phyloP scores from a whole-genome alignment of 2,329 filamentous ascomycete species.

The Tolypocladium ophioglossoides region DNA sequence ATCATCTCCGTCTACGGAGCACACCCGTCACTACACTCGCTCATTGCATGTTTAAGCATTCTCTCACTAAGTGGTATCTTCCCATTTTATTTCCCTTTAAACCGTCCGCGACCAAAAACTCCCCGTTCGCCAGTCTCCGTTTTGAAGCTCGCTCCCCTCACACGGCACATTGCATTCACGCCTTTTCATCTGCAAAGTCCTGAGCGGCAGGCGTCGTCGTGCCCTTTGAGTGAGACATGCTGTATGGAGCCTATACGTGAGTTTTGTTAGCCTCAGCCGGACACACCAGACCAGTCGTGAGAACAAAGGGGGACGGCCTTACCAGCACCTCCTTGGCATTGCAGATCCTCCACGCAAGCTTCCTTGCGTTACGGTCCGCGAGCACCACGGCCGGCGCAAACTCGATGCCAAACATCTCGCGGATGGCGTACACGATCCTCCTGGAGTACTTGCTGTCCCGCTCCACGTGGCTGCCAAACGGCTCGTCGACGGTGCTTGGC shows the following conservation, averaged over 20 bases:
- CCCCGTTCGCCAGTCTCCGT: neutral
- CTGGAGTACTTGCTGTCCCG: conserved; percentile 81
- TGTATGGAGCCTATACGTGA: conserved; percentile 51
- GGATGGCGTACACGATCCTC: conserved; percentile 85
- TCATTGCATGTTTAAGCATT: neutral
- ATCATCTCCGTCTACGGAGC: neutral
- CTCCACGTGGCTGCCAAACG: conserved; percentile 77
- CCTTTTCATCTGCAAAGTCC: conserved; percentile 22
- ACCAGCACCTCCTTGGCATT: conserved; percentile 94
- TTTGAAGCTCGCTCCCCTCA: neutral
- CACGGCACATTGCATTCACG: neutral
- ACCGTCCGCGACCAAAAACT: too few species aligned
- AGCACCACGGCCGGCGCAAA: conserved; percentile 87
- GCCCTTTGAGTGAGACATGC: conserved; percentile 56
- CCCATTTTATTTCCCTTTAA: neutral
- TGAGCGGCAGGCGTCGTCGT: conserved; percentile 46
- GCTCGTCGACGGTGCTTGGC: conserved; percentile 65
- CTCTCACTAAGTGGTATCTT: neutral
- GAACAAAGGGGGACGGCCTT: conserved; percentile 21
- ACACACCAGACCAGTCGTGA: neutral
- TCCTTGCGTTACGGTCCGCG: conserved; percentile 81
- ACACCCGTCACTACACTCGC: neutral
- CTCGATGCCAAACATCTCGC: conserved; percentile 95
- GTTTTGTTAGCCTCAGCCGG: neutral
- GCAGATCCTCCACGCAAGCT: conserved; percentile 87